phyloP scores from a whole-genome alignment of 345 rosid species.

The Gossypium sturtianum region DNA sequence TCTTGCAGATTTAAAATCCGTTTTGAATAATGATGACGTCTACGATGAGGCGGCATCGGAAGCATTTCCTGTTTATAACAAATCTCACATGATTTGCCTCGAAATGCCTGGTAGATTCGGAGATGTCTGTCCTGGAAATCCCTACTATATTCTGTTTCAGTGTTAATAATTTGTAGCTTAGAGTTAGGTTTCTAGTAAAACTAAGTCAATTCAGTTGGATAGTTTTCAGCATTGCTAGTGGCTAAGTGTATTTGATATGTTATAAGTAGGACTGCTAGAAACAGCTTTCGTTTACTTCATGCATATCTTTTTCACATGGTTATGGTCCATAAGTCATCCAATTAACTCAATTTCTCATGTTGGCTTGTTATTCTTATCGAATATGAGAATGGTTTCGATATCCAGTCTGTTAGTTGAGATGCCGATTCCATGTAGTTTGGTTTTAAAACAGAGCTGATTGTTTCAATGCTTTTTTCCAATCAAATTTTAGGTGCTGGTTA shows the following conservation, averaged over 20 bases:
- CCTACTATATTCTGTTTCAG: neutral
- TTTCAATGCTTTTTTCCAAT: neutral
- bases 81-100: conserved; percentile 87
- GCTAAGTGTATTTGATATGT: neutral
- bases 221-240: neutral
- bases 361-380: neutral
- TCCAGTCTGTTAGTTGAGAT: neutral
- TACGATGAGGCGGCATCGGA: conserved; percentile 75
- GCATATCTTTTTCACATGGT: neutral
- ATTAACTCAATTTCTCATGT: neutral
- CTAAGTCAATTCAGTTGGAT: neutral
- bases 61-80: conserved; percentile 78
- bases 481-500: conserved; percentile 55
- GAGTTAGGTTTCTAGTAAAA: neutral
- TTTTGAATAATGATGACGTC: conserved; percentile 58
- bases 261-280: neutral
- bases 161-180: neutral
- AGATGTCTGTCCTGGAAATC: conserved; percentile 46
- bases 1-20: conserved; percentile 62
- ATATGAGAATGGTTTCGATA: neutral
- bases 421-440: neutral
- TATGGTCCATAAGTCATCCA: too few species aligned
- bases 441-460: neutral
- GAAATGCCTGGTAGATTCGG: conserved; percentile 59
- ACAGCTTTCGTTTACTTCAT: neutral